Evolutionary conservation across 2,329 filamentous ascomycete species (phyloP).

Genomic region (Elsinoe perseae): DNA sequence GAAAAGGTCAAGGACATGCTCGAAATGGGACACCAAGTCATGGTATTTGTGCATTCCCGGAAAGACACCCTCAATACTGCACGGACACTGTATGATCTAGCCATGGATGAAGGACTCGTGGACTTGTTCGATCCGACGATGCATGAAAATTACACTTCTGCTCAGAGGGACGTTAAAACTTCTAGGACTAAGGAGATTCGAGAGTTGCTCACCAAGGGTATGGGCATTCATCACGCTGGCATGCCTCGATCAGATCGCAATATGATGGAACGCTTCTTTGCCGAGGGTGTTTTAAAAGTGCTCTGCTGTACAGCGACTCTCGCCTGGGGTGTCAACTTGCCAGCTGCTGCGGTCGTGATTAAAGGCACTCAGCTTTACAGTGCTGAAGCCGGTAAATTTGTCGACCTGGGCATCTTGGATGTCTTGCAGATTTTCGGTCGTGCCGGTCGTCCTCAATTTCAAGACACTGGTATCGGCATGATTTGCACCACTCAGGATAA

Average conservation of each 20-base stretch:
- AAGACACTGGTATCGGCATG: constrained; percentile 95
- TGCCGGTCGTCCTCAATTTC: constrained; percentile 94
- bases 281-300: constrained; percentile 87
- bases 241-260: constrained; percentile 94
- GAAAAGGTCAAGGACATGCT: constrained; percentile 96
- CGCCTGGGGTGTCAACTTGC: constrained; percentile 97
- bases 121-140: constrained; percentile 75
- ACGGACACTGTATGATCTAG: constrained; percentile 77
- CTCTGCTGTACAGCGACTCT: constrained; percentile 97
- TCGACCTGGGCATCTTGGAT: constrained; percentile 91
- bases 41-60: constrained; percentile 98
- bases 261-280: constrained; percentile 87
- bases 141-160: constrained; percentile 73
- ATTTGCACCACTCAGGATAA: constrained; percentile 97
- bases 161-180: constrained; percentile 74
- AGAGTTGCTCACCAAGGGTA: constrained; percentile 80
- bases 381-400: constrained; percentile 90
- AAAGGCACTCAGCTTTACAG: constrained; percentile 98
- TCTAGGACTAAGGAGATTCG: constrained; percentile 80
- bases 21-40: constrained; percentile 84
- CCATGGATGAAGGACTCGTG: constrained; percentile 66
- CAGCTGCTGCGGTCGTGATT: constrained; percentile 92
- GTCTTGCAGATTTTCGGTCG: constrained; percentile 97
- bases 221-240: constrained; percentile 93
- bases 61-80: constrained; percentile 90